Evolutionary conservation across 257 asterid genomes (phyloP).

Genomic region (Petunia secreta): DNA sequence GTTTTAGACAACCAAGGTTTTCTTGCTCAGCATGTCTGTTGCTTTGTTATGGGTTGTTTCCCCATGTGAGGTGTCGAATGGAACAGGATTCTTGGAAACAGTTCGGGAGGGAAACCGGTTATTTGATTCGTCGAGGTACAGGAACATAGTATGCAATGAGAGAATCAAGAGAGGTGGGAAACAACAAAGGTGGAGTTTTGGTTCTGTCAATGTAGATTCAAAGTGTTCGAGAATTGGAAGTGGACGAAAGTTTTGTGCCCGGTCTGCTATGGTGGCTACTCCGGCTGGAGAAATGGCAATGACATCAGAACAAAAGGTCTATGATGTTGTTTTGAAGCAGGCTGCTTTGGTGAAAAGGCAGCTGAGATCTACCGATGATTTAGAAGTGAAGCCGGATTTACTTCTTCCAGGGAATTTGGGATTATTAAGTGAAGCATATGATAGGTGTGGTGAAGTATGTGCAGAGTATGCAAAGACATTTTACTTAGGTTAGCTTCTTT

Average conservation of each 20-base stretch:
- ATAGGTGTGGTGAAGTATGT: constrained; percentile 91
- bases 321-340: constrained; percentile 88
- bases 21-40: constrained; percentile 65
- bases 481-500: constrained; percentile 76
- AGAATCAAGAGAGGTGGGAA: constrained; percentile 47
- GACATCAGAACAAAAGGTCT: constrained; percentile 88
- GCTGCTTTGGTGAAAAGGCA: constrained; percentile 83
- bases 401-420: constrained; percentile 62
- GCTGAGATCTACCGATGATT: constrained; percentile 47
- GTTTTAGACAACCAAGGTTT: constrained; percentile 31
- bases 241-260: constrained; percentile 43
- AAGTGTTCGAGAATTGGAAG: constrained; percentile 42
- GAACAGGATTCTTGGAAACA: constrained; percentile 57
- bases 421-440: constrained; percentile 86
- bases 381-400: constrained; percentile 76
- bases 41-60: constrained; percentile 75
- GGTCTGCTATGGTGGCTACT: constrained; percentile 59
- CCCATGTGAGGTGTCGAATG: constrained; percentile 62
- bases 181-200: constrained; percentile 37
- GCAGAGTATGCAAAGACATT: constrained; percentile 99
- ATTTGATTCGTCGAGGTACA: constrained; percentile 46
- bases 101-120: constrained; percentile 54
- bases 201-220: constrained; percentile 44
- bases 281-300: constrained; percentile 72
- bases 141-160: constrained; percentile 38